phyloP scores from a whole-genome alignment of 495 filamentous ascomycete genomes.

The Neurospora sp. region DNA sequence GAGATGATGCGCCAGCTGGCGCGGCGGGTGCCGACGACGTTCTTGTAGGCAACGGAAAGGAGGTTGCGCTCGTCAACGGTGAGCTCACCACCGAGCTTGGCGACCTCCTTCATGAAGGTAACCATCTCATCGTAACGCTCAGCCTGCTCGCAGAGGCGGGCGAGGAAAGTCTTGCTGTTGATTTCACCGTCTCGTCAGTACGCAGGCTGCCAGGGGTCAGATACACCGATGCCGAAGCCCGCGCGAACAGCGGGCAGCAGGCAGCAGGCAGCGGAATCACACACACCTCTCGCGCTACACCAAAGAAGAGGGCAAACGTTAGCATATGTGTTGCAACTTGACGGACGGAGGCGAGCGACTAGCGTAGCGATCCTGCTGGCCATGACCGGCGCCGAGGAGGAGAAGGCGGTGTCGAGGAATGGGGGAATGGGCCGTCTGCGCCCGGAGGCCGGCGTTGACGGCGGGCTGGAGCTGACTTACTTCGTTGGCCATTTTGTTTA shows the following conservation, averaged over 20 bases:
- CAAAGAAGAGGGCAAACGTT: slow-evolving; percentile 21
- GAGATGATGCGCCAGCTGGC: slow-evolving; percentile 99
- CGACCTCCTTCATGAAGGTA: slow-evolving; percentile 99
- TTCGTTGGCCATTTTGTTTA: slow-evolving; percentile 53
- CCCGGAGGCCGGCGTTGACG: slow-evolving; percentile 1
- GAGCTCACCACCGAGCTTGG: slow-evolving; percentile 95
- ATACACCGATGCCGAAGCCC: not conserved
- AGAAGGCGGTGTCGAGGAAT: slow-evolving; percentile 18
- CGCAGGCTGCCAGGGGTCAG: not conserved
- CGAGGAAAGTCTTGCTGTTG: slow-evolving; percentile 98
- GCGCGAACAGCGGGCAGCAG: not conserved
- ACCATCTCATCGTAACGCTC: slow-evolving; percentile 99
- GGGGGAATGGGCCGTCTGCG: slow-evolving; percentile 17
- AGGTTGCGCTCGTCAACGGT: slow-evolving; percentile 99
- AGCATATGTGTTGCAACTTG: slow-evolving; percentile 21
- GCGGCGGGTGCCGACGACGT: slow-evolving; percentile 96
- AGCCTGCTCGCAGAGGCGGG: slow-evolving; percentile 99
- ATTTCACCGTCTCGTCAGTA: slow-evolving; percentile 19
- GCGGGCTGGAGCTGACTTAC: slow-evolving; percentile 36
- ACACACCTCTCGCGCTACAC: slow-evolving; percentile 76
- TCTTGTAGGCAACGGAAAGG: slow-evolving; percentile 98
- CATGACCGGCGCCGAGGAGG: slow-evolving; percentile 11
- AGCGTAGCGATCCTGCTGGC: slow-evolving; percentile 19
- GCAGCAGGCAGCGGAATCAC: slow-evolving; percentile 3
- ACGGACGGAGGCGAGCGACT: not conserved